Base-by-base conservation (phyloP, 768 basidiomycete species). In the Strobilomyces echinocephalus region DNA sequence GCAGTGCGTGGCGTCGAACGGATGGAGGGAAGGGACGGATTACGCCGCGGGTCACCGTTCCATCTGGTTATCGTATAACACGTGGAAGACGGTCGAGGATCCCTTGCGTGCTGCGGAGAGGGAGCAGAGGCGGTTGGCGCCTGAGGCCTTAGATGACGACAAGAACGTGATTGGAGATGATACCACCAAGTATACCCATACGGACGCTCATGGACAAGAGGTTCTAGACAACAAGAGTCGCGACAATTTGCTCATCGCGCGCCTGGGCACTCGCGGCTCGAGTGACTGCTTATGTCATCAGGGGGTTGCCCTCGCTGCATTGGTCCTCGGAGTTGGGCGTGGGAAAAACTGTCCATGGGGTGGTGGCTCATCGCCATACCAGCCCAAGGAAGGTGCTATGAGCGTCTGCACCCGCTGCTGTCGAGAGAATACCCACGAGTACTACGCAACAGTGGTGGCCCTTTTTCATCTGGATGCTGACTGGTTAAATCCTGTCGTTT, bases 51-150 rank as follows among this genome's bases (percentile, higher is more conserved):
- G 90, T 0, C 79, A 82, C 51, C 73, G 80, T 28, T 77, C 72
- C 55, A 78, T 95, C 45, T 92, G 88, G 87, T 63, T 95, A 16
- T 74, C 79, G 8, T 94, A 91, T 61, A 50, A 58, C 3, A 83
- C 90, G 4, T 95, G 93, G 93, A 92, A 91, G 73, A 78, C 77
- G 54, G 82, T 91, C 14, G 92, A 94, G 66, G 90, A 94, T 63
- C 76, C 74, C 8, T 63, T 93, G 4, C 73, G 91, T 16, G 78
- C 79, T 2, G 71, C 70, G 44, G 91, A 93, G 76, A 88, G 84
- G 72, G 84, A 79, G 46, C 66, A 68, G 54, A 67, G 63, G 60
- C 72, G 72, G 60, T 63, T 70, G 24, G 69, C 56, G 28, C 56
- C 63, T 15, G 75, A 69, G 30, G 73, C 61, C 5, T 69, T 68